Percentiles rank a stretch among this genome's conserved stretches.
phyloP scores from a whole-genome alignment of 1,284 basidiomycete species.

The Cryptococcus maquisensis region DNA sequence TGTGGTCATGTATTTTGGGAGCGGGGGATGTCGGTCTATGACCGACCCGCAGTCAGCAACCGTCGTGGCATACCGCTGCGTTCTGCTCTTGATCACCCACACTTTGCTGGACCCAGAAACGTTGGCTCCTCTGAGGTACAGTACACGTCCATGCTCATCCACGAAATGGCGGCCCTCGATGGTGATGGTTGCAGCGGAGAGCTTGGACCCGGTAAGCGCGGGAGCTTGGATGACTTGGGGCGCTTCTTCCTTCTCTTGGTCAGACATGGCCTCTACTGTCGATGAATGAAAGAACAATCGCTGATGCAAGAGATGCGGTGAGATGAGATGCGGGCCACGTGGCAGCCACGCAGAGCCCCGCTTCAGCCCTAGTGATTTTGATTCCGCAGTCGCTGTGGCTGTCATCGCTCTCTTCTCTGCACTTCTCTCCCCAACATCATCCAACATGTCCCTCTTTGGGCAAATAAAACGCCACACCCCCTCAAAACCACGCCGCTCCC shows the following conservation, averaged over 20 bases:
- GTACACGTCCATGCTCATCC: constrained; percentile 69
- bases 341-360: too few species aligned
- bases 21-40: constrained; percentile 6
- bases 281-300: not conserved
- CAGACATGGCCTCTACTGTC: not conserved
- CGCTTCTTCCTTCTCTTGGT: not conserved
- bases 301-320: too few species aligned
- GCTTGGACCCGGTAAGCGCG: not conserved
- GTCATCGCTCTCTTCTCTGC: too few species aligned
- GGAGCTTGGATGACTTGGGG: not conserved
- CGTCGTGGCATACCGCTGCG: not conserved
- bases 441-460: constrained; percentile 48
- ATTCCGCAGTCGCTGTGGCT: not conserved
- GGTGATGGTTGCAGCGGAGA: constrained; percentile 14
- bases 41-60: not conserved
- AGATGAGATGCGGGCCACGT: too few species aligned
- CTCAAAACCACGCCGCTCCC: constrained; percentile 40
- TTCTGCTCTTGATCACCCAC: constrained; percentile 53
- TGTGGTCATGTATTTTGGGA: constrained; percentile 46
- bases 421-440: not conserved
- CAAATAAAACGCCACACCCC: constrained; percentile 44
- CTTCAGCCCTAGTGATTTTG: too few species aligned
- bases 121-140: constrained; percentile 74
- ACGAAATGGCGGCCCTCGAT: constrained; percentile 65
- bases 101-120: constrained; percentile 74